phyloP scores from a whole-genome alignment of 768 basidiomycete species.

The Grammothele lineata region DNA sequence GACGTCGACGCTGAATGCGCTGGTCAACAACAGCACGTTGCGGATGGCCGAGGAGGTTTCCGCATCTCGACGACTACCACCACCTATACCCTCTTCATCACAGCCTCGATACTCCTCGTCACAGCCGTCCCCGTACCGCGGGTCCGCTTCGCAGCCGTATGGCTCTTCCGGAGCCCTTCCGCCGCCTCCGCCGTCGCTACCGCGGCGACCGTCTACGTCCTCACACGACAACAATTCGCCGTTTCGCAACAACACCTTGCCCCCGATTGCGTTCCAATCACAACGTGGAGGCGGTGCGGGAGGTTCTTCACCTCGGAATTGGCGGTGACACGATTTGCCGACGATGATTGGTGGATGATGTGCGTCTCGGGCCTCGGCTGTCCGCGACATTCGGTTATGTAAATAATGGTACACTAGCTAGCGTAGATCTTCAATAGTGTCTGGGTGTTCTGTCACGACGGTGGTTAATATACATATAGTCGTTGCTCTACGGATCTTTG shows the following conservation, averaged over 20 bases:
- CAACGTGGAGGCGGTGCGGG: conserved; percentile 11
- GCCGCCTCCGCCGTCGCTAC: neutral
- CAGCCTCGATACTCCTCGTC: conserved; percentile 6
- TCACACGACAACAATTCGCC: conserved; percentile 6
- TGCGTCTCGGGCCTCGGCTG: too few relatives aligned
- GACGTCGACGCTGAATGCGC: conserved; percentile 4
- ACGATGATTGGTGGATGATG: neutral
- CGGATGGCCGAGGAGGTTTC: conserved; percentile 1
- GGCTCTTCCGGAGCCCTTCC: neutral
- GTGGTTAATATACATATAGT: too few relatives aligned
- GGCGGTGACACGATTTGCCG: conserved; percentile 11
- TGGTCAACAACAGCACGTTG: neutral
- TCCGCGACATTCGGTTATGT: neutral
- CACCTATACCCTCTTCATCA: conserved; percentile 4
- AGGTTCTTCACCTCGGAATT: conserved; percentile 9
- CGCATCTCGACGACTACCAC: neutral
- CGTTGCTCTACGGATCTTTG: too few relatives aligned
- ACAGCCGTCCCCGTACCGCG: neutral
- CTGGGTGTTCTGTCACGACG: too few relatives aligned
- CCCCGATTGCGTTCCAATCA: neutral
- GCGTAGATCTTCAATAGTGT: neutral
- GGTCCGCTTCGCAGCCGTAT: neutral
- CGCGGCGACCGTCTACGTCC: conserved; percentile 1
- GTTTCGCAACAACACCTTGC: conserved; percentile 8
- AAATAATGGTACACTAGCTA: neutral